phyloP scores from a whole-genome alignment of 2,329 filamentous ascomycete genomes.

The Trichoderma brevicompactum region DNA sequence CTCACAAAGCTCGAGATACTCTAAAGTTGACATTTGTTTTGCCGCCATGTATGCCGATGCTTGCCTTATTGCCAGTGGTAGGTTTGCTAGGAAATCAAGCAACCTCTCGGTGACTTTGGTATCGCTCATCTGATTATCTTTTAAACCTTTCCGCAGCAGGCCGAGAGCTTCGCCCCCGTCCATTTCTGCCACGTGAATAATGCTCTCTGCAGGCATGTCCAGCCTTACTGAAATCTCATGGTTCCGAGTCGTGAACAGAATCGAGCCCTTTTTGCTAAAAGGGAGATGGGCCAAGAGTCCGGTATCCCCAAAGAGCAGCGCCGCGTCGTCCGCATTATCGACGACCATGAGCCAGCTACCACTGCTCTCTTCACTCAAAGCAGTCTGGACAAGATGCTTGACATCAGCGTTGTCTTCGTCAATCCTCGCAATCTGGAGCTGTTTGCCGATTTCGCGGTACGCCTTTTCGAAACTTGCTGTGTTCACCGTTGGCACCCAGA shows the following conservation, averaged over 20 bases:
- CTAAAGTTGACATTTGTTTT: conserved; percentile 32
- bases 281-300: conserved; percentile 40
- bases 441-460: conserved; percentile 42
- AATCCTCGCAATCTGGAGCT: conserved; percentile 37
- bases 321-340: conserved; percentile 50
- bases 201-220: conserved; percentile 26
- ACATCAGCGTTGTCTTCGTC: conserved; percentile 44
- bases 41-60: conserved; percentile 44
- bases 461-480: conserved; percentile 41
- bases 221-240: conserved; percentile 18
- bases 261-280: conserved; percentile 25
- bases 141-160: background rate
- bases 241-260: conserved; percentile 35
- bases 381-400: conserved; percentile 42
- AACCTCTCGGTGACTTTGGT: conserved; percentile 29
- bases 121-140: background rate
- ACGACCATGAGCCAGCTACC: conserved; percentile 49
- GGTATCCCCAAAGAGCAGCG: conserved; percentile 37
- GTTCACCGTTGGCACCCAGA: conserved; percentile 46
- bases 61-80: conserved; percentile 45
- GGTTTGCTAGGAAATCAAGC: conserved; percentile 38
- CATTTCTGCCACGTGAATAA: conserved; percentile 31
- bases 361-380: conserved; percentile 37
- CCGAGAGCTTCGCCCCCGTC: background rate
- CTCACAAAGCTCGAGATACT: conserved; percentile 38